These are phyloP conservation scores for Hortiboletus flavorubellus DNA, from an alignment of 768 basidiomycete genomes.

Conservation along the genomic window DNA sequence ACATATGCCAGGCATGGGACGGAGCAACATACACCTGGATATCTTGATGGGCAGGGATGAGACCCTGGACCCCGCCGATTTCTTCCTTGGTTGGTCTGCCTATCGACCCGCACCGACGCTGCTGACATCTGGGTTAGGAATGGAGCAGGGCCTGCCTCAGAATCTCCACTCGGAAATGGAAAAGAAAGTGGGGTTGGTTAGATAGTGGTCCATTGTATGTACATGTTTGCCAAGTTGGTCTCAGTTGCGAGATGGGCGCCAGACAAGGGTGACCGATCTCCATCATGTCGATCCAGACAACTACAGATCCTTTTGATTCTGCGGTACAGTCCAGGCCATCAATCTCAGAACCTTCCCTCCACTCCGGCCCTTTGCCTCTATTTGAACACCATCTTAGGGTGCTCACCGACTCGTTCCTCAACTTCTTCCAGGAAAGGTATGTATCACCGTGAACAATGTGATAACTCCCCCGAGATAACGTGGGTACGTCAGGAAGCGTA, in stretches of 20 bases:
- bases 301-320: slow-evolving; percentile 25
- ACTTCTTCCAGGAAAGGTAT: slow-evolving; percentile 85
- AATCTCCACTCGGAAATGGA: slow-evolving; percentile 69
- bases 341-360: slow-evolving; percentile 25
- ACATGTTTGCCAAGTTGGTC: slow-evolving; percentile 21
- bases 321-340: slow-evolving; percentile 22
- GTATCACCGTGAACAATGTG: slow-evolving; percentile 19
- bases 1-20: slow-evolving; percentile 60
- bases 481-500: slow-evolving; percentile 54
- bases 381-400: slow-evolving; percentile 72
- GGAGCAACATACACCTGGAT: slow-evolving; percentile 84
- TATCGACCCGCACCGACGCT: background rate
- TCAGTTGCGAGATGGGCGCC: background rate
- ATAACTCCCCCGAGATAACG: slow-evolving; percentile 20
- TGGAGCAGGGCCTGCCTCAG: slow-evolving; percentile 46
- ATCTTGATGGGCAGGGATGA: slow-evolving; percentile 94
- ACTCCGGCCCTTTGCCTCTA: slow-evolving; percentile 56
- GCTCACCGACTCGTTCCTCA: slow-evolving; percentile 69
- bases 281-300: slow-evolving; percentile 19
- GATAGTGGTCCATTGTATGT: slow-evolving; percentile 15
- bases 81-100: slow-evolving; percentile 64
- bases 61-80: slow-evolving; percentile 68
- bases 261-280: background rate
- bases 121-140: slow-evolving; percentile 37
- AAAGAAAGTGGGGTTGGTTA: slow-evolving; percentile 46